Evolutionary conservation across 176 grass and related monocot genomes (phyloP).

Genomic region (Hsuehochloa calcarea): DNA sequence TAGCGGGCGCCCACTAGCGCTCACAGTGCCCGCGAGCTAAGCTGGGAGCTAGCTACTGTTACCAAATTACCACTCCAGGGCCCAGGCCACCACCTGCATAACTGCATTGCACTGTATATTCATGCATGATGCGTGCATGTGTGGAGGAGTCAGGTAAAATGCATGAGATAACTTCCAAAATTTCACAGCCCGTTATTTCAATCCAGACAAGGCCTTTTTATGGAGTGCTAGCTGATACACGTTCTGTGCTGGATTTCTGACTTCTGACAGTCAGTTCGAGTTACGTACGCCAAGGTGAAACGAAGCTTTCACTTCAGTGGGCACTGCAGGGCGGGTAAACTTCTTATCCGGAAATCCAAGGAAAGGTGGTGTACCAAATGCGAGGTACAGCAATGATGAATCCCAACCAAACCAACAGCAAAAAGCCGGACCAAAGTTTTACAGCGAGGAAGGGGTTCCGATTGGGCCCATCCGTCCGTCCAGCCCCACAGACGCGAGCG

Average conservation of each 20-base stretch:
- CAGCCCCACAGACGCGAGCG: not conserved
- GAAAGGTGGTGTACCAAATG: conserved; percentile 1
- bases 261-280: conserved; percentile 7
- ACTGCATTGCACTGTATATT: not conserved
- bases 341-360: conserved; percentile 2
- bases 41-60: not conserved
- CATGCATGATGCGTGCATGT: not conserved
- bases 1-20: conserved; percentile 37
- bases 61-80: not conserved
- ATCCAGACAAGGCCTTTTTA: not conserved
- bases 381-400: conserved; percentile 29
- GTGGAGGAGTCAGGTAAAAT: not conserved
- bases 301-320: conserved; percentile 11
- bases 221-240: not conserved
- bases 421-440: not conserved
- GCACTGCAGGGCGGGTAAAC: not conserved
- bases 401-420: conserved; percentile 5
- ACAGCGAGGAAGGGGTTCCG: conserved; percentile 25
- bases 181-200: not conserved
- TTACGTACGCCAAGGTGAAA: conserved; percentile 29
- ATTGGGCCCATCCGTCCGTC: conserved; percentile 14
- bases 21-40: conserved; percentile 20
- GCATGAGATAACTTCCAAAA: not conserved
- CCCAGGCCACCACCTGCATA: not conserved
- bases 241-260: not conserved